These are phyloP conservation scores for Clonostachys rosea DNA, from an alignment of 2,329 filamentous ascomycete genomes.

Conservation along the genomic window DNA sequence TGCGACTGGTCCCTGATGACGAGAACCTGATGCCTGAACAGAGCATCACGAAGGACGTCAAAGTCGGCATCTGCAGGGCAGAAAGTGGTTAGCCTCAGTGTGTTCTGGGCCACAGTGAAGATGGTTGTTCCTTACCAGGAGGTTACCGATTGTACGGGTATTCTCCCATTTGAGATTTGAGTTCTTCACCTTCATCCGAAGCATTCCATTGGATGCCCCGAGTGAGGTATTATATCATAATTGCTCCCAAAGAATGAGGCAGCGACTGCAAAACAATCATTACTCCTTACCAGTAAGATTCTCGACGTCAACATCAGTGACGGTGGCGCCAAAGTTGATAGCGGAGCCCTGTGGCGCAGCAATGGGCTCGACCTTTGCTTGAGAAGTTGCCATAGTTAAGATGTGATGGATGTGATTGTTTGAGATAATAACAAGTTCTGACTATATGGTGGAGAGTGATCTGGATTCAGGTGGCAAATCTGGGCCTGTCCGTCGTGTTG, in stretches of 20 bases:
- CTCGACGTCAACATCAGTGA: conserved; percentile 56
- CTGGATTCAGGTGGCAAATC: not conserved
- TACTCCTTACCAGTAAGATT: conserved; percentile 51
- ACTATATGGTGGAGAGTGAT: not conserved
- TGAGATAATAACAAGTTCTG: not conserved
- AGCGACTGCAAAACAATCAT: not conserved
- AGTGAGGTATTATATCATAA: no score
- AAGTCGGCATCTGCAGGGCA: conserved; percentile 54
- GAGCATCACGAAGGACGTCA: conserved; percentile 54
- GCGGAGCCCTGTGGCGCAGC: conserved; percentile 23
- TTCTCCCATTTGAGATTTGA: conserved; percentile 30
- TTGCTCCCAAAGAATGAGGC: no score
- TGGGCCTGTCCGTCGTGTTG: not conserved
- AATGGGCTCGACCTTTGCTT: conserved; percentile 29
- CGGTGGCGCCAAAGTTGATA: conserved; percentile 56
- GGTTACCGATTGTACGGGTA: conserved; percentile 59
- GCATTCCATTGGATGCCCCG: no score
- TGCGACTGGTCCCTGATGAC: conserved; percentile 65
- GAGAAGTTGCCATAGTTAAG: not conserved
- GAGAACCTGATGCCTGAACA: conserved; percentile 66
- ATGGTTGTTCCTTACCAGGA: conserved; percentile 39
- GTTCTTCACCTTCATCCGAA: not conserved
- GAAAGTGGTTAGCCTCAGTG: conserved; percentile 8
- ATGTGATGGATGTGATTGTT: not conserved
- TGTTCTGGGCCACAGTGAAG: conserved; percentile 1